phyloP scores from a whole-genome alignment of 2,329 filamentous ascomycete species.

The Plenodomus tracheiphilus region DNA sequence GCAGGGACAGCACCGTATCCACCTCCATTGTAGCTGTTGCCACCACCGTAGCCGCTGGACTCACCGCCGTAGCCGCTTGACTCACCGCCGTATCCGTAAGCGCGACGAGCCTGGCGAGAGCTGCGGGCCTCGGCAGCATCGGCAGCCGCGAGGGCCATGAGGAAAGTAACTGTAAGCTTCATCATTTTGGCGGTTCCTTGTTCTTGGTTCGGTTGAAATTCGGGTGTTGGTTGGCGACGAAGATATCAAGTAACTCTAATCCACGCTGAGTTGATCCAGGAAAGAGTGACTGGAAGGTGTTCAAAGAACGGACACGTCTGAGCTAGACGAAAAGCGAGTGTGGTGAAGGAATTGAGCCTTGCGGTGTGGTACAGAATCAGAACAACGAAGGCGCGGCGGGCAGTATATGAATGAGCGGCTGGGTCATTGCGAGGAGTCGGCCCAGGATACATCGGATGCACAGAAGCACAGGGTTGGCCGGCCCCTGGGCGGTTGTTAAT shows the following conservation, averaged over 20 bases:
- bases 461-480: conserved; percentile 18
- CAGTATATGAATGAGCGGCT: conserved; percentile 39
- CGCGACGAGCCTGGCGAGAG: conserved; percentile 34
- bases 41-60: background rate
- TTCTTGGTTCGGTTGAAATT: conserved; percentile 23
- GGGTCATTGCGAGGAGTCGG: conserved; percentile 31
- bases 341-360: conserved; percentile 41
- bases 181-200: conserved; percentile 29
- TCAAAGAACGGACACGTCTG: conserved; percentile 41
- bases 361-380: conserved; percentile 33
- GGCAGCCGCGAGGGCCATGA: conserved; percentile 35
- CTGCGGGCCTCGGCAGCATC: conserved; percentile 36
- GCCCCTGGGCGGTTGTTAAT: conserved; percentile 42
- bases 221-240: conserved; percentile 26
- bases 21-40: background rate
- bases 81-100: conserved; percentile 28
- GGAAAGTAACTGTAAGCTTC: conserved; percentile 41
- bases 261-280: conserved; percentile 31
- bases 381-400: conserved; percentile 12
- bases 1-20: background rate
- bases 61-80: too few species aligned
- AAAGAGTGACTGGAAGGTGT: conserved; percentile 44
- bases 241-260: conserved; percentile 36
- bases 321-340: conserved; percentile 40
- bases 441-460: conserved; percentile 31